Percentiles rank a stretch among this genome's conserved stretches.
phyloP scores from a whole-genome alignment of 2,329 filamentous ascomycete species.

The Fusarium sp. region DNA sequence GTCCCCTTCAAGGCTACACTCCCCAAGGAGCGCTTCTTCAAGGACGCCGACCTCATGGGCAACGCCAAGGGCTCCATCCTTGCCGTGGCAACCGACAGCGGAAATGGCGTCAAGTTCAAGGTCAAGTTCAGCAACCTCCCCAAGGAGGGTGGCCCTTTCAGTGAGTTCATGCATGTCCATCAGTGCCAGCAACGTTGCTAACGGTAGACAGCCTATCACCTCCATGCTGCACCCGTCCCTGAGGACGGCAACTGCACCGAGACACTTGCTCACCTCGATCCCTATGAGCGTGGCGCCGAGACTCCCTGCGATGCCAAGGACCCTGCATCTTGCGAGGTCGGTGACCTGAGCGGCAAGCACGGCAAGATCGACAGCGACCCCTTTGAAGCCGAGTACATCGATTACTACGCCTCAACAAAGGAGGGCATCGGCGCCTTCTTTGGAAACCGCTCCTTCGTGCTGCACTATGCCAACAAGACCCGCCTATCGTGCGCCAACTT shows the following conservation, averaged over 20 bases:
- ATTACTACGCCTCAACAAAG: conserved; percentile 64
- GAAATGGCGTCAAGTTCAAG: conserved; percentile 63
- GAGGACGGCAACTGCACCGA: conserved; percentile 73
- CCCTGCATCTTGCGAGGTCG: conserved; percentile 74
- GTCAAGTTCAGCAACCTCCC: conserved; percentile 67
- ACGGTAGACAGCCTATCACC: conserved; percentile 67
- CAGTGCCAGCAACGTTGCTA: conserved; percentile 10
- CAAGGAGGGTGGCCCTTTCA: conserved; percentile 63
- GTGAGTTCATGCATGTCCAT: conserved; percentile 53
- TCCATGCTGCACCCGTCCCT: conserved; percentile 71
- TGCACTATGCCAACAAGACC: conserved; percentile 70
- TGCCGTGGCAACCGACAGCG: conserved; percentile 56
- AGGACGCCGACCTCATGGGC: conserved; percentile 55
- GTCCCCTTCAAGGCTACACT: conserved; percentile 64
- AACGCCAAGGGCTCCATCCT: conserved; percentile 63
- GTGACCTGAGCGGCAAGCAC: conserved; percentile 78
- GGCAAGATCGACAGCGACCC: conserved; percentile 64
- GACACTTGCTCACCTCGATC: conserved; percentile 74
- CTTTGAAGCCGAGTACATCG: conserved; percentile 60
- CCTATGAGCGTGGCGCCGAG: conserved; percentile 68
- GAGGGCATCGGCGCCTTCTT: conserved; percentile 64
- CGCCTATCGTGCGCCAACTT: conserved; percentile 72
- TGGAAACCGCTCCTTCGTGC: conserved; percentile 68
- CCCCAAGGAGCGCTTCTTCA: conserved; percentile 61
- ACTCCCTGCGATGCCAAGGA: conserved; percentile 64